Evolutionary conservation across 495 filamentous ascomycete genomes (phyloP), one percentile per base, ranked within the genome.

Genomic region (Xylaria cubensis): DNA sequence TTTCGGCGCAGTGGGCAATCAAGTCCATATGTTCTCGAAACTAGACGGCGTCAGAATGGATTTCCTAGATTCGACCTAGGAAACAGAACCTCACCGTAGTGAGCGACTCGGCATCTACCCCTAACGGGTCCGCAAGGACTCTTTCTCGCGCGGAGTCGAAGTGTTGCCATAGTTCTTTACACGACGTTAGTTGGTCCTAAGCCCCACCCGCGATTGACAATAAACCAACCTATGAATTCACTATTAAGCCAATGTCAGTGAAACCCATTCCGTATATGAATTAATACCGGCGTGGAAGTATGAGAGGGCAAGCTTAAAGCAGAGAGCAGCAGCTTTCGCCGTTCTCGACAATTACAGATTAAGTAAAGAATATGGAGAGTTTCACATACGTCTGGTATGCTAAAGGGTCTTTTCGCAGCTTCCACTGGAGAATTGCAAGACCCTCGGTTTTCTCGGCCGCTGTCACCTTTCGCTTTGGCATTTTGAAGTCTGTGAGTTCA

Each of bases 361-460:
- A n/a, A n/a, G 24, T 1, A 53, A 3, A 19, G 17, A 19, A 12
- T 12, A 59, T 24, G 0, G 4, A 21, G n/a, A 48, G 17, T 9
- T 50, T 50, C 1, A 61, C 70, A 5, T 24, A 72, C 70, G 76
- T 53, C 46, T 79, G 67, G 55, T 80, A 80, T 34, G 78, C 75
- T 36, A 72, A 72, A 55, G 78, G 75, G 64, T 80, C 77, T 75
- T 78, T 79, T 50, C 74, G 72, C 39, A 67, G 67, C 46, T 70
- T 74, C 56, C 66, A 71, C 34, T 80, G 77, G 17, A 75, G 72
- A 34, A 70, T 69, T 15, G 76, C 73, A 55, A 97, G 79, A 80
- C 94, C 94, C 76, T 98, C 95, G 75, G 97, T 90, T 87, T 98
- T 98, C 83, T 98, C 94, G 77, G 97, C 88, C 51, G 95, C 95